phyloP scores from a whole-genome alignment of 2,329 filamentous ascomycete species.

The Xylariaceae sp. region DNA sequence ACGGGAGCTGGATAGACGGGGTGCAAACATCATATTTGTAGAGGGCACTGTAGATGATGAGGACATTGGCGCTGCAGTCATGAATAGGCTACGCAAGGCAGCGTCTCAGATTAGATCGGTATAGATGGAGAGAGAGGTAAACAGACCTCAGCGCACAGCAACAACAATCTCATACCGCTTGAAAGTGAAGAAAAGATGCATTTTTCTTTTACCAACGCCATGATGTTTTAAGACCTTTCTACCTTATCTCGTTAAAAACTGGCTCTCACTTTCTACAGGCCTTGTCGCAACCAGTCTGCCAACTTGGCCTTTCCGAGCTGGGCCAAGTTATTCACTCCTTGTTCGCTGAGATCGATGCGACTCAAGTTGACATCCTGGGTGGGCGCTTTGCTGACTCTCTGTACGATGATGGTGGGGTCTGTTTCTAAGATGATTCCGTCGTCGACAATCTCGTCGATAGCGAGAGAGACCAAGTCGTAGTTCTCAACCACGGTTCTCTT shows the following conservation, averaged over 20 bases:
- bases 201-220: constrained; percentile 28
- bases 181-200: constrained; percentile 15
- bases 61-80: constrained; percentile 80
- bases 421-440: constrained; percentile 97
- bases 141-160: constrained; percentile 15
- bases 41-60: constrained; percentile 80
- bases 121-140: constrained; percentile 30
- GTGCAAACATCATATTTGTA: constrained; percentile 81
- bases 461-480: constrained; percentile 91
- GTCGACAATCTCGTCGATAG: constrained; percentile 92
- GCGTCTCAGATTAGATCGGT: constrained; percentile 57
- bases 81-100: constrained; percentile 79
- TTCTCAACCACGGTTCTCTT: constrained; percentile 98
- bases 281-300: constrained; percentile 85
- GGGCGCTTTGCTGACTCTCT: constrained; percentile 87
- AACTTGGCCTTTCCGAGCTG: constrained; percentile 91
- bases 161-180: constrained; percentile 20
- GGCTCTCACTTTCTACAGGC: constrained; percentile 47
- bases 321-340: constrained; percentile 89
- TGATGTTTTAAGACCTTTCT: constrained; percentile 24
- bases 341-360: constrained; percentile 92
- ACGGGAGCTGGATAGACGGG: constrained; percentile 74
- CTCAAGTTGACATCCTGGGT: constrained; percentile 88
- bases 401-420: constrained; percentile 89
- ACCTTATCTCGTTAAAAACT: constrained; percentile 15